phyloP scores from a whole-genome alignment of 768 basidiomycete genomes.

The Infundibulicybe gibba region DNA sequence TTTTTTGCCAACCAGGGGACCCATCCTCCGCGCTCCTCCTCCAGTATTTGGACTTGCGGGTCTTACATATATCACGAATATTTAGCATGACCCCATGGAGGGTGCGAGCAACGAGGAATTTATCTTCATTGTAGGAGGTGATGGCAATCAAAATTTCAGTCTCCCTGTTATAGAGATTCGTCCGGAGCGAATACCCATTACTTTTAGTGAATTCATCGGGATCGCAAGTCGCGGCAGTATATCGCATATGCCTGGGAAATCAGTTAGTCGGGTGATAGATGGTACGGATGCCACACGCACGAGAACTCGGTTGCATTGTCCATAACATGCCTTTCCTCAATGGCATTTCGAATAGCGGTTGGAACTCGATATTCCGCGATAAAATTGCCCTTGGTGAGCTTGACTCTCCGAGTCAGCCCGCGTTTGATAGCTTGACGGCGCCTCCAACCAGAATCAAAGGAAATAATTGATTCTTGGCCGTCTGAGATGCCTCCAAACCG shows the following conservation, averaged over 20 bases:
- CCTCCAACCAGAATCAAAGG: constrained; percentile 56
- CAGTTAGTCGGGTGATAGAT: neutral
- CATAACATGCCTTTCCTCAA: constrained; percentile 68
- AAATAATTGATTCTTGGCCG: constrained; percentile 50
- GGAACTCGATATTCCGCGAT: constrained; percentile 88
- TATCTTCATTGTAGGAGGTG: constrained; percentile 92
- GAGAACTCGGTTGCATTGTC: constrained; percentile 88
- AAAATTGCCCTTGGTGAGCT: constrained; percentile 90
- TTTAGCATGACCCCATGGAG: constrained; percentile 96
- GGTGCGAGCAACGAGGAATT: constrained; percentile 83
- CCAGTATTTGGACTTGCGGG: constrained; percentile 92
- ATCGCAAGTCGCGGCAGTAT: constrained; percentile 87
- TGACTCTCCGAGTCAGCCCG: constrained; percentile 84
- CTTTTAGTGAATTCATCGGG: constrained; percentile 84
- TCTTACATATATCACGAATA: constrained; percentile 96
- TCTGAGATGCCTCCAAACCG: constrained; percentile 1
- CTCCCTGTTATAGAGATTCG: constrained; percentile 80
- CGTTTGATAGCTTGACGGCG: constrained; percentile 88
- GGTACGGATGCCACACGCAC: constrained; percentile 38
- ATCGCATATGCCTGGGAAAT: constrained; percentile 75
- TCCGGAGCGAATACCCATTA: constrained; percentile 83
- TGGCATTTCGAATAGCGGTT: constrained; percentile 76
- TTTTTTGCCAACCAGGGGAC: constrained; percentile 85
- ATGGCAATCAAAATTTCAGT: constrained; percentile 95
- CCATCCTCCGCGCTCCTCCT: constrained; percentile 79